Evolutionary conservation across 1,284 basidiomycete genomes (phyloP).

Genomic region (Coniophora puteana): DNA sequence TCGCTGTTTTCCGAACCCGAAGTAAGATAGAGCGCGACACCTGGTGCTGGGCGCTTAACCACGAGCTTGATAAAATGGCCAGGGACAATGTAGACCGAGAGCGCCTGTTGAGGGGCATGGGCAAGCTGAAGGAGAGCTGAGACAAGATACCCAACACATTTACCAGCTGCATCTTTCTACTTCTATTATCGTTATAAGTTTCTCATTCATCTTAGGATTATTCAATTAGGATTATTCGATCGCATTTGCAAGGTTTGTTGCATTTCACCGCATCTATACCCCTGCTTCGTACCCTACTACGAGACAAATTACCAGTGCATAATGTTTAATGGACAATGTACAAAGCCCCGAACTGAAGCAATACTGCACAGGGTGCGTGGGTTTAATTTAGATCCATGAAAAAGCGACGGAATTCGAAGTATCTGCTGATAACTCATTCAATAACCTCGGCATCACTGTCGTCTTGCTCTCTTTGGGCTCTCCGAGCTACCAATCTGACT

Average conservation of each 20-base stretch:
- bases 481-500: slow-evolving; percentile 50
- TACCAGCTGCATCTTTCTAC: slow-evolving; percentile 4
- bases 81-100: slow-evolving; percentile 57
- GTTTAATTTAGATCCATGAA: too few relatives aligned
- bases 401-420: too few relatives aligned
- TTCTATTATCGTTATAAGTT: background rate
- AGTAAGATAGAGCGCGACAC: slow-evolving; percentile 80
- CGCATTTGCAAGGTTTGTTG: slow-evolving; percentile 1
- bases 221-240: slow-evolving; percentile 1
- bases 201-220: background rate
- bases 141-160: too few relatives aligned
- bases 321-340: slow-evolving; percentile 11
- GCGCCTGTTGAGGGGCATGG: slow-evolving; percentile 51
- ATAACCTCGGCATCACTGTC: slow-evolving; percentile 52
- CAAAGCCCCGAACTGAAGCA: background rate
- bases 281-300: background rate
- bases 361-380: too few relatives aligned
- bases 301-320: background rate
- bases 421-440: slow-evolving; percentile 48
- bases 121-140: slow-evolving; percentile 39
- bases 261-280: background rate
- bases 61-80: slow-evolving; percentile 76
- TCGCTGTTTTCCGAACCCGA: slow-evolving; percentile 68
- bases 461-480: slow-evolving; percentile 43
- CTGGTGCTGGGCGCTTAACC: slow-evolving; percentile 85